These are phyloP conservation scores for Silene conica DNA, from an alignment of 148 eudicot species.

Conservation along the genomic window DNA sequence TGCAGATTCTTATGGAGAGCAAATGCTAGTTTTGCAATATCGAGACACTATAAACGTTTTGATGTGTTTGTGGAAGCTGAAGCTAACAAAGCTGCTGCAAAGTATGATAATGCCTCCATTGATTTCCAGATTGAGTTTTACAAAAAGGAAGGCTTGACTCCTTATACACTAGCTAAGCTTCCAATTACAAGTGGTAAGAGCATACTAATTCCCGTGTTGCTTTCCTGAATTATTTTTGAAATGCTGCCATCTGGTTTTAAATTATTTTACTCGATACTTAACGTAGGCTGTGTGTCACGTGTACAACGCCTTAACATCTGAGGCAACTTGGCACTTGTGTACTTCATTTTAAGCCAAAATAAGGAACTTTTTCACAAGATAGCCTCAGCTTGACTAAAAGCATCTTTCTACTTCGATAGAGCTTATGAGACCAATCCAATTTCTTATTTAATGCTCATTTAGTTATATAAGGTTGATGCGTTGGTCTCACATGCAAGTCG, in stretches of 20 bases:
- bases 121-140: constrained; percentile 87
- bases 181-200: constrained; percentile 80
- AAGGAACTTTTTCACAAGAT: too few species aligned
- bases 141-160: constrained; percentile 80
- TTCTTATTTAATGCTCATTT: too few species aligned
- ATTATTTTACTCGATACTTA: neutral
- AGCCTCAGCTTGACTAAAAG: too few species aligned
- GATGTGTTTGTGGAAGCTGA: constrained; percentile 92
- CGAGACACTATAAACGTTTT: constrained; percentile 89
- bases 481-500: too few species aligned
- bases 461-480: too few species aligned
- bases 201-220: neutral
- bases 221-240: neutral
- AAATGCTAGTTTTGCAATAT: constrained; percentile 90
- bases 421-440: too few species aligned
- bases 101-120: constrained; percentile 81
- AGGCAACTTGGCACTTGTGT: too few species aligned
- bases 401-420: too few species aligned
- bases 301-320: too few species aligned
- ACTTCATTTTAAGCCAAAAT: too few species aligned
- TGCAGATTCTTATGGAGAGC: constrained; percentile 93
- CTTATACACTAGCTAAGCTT: constrained; percentile 69
- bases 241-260: neutral
- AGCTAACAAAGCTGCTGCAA: constrained; percentile 92
- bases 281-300: too few species aligned